phyloP scores from a whole-genome alignment of 768 basidiomycete genomes.

The Chalciporus piperatus region DNA sequence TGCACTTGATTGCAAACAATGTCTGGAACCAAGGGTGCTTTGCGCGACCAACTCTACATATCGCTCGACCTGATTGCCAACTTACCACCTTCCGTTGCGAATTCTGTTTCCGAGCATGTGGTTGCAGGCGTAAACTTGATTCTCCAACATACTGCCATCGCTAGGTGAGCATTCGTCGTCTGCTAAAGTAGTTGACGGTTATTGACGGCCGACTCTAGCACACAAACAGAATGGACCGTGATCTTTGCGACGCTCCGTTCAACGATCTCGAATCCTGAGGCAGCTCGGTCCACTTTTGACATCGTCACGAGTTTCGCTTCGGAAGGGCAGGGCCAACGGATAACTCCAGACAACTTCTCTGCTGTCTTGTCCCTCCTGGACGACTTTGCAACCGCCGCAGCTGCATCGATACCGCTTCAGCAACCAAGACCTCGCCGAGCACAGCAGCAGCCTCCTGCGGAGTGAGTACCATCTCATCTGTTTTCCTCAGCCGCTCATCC shows the following conservation, averaged over 20 bases:
- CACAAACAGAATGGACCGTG: slow-evolving; percentile 95
- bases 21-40: slow-evolving; percentile 49
- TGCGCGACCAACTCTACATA: slow-evolving; percentile 93
- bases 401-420: slow-evolving; percentile 57
- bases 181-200: background rate
- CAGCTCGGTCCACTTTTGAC: slow-evolving; percentile 80
- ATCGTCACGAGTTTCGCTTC: slow-evolving; percentile 65
- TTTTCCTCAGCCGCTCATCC: background rate
- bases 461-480: slow-evolving; percentile 37
- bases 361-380: slow-evolving; percentile 81
- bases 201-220: slow-evolving; percentile 41
- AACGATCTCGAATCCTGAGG: slow-evolving; percentile 83
- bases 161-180: slow-evolving; percentile 40
- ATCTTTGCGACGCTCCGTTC: slow-evolving; percentile 85
- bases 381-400: slow-evolving; percentile 81
- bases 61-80: slow-evolving; percentile 88
- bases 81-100: slow-evolving; percentile 71
- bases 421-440: slow-evolving; percentile 51
- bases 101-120: slow-evolving; percentile 89
- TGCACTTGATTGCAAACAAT: background rate
- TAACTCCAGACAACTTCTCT: slow-evolving; percentile 75
- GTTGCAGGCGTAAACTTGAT: slow-evolving; percentile 77
- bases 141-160: slow-evolving; percentile 70
- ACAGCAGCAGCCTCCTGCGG: slow-evolving; percentile 48
- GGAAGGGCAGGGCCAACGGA: slow-evolving; percentile 56